Evolutionary conservation across 129 eudicot species (phyloP), one percentile per base, ranked within the genome.

Genomic region (Calendula officinalis): DNA sequence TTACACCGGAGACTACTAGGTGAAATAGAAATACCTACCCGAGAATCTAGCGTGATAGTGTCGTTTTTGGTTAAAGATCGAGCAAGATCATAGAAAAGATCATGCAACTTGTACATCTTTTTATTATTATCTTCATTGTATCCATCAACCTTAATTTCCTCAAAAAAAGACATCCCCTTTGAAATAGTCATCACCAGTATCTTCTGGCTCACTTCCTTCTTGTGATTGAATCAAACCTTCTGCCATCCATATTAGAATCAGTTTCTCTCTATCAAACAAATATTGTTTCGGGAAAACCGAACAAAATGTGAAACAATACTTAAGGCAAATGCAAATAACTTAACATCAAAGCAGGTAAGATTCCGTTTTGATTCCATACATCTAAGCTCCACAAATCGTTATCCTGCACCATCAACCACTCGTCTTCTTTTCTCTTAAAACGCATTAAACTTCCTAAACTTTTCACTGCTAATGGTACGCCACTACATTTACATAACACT

Each of bases 251-350:
- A 68, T n/a, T 3, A 53, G 54, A 22, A 80, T 62, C 36, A 80
- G 16, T 44, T 55, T 60, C 48, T 80, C 68, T 56, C 57, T 70
- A 35, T 33, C 59, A 13, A 75, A 45, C 34, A 60, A 42, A 42
- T 32, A 56, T n/a, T 64, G 43, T 11, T 78, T 71, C 0, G 81
- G 75, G 11, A 70, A 71, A 6, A 52, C 14, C 2, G 74, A 66
- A 33, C 78, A 80, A 5, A 44, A 71, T 10, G 70, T 69, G 42
- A 80, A 75, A 56, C 81, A 76, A 4, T 66, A 72, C 53, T 67
- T 80, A 8, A 80, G 85, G 81, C 17, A 80, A 62, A 50, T 71
- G 51, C 41, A 59, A 38, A 53, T 80, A 80, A 49, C 81, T 80
- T 59, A 80, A 38, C 60, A 13, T 61, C 37, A 80, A 49, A 3